phyloP scores from a whole-genome alignment of 495 filamentous ascomycete species.

The Tuber aestivum region DNA sequence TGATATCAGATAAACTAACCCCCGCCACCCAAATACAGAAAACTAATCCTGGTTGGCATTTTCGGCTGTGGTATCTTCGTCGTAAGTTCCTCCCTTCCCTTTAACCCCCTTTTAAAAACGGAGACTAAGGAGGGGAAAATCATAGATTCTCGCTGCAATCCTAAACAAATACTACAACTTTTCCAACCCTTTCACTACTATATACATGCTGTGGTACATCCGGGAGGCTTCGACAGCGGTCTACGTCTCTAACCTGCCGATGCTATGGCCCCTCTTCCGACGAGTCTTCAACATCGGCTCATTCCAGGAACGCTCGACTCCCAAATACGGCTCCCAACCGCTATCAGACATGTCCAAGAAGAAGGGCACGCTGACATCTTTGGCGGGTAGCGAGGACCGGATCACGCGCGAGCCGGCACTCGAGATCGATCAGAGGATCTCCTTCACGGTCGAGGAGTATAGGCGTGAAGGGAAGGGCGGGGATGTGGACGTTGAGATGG shows the following conservation, averaged over 20 bases:
- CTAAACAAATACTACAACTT: constrained; percentile 50
- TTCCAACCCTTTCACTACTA: constrained; percentile 44
- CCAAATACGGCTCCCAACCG: constrained; percentile 18
- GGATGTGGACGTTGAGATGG: neutral
- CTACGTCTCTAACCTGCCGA: constrained; percentile 49
- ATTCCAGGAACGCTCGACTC: constrained; percentile 42
- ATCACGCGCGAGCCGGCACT: constrained; percentile 17
- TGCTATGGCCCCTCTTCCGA: constrained; percentile 48
- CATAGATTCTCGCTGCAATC: constrained; percentile 46
- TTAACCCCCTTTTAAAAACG: neutral
- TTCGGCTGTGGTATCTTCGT: constrained; percentile 50
- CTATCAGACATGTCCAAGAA: constrained; percentile 16
- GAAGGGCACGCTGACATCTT: constrained; percentile 14
- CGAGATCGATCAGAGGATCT: constrained; percentile 32
- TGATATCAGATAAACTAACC: neutral
- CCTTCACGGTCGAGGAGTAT: constrained; percentile 23
- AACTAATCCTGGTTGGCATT: constrained; percentile 45
- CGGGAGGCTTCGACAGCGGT: constrained; percentile 49
- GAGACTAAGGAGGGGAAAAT: neutral
- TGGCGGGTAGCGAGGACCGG: constrained; percentile 25
- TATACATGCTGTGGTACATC: constrained; percentile 52
- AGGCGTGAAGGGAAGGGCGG: neutral
- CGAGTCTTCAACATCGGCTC: constrained; percentile 51
- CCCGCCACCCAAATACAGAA: constrained; percentile 20
- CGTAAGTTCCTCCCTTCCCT: constrained; percentile 5